A percentile compares a stretch with the other conserved stretches of the same genome.
These are phyloP conservation scores for Monascus ruber DNA, from an alignment of 2,329 filamentous ascomycete species.

Conservation along the genomic window DNA sequence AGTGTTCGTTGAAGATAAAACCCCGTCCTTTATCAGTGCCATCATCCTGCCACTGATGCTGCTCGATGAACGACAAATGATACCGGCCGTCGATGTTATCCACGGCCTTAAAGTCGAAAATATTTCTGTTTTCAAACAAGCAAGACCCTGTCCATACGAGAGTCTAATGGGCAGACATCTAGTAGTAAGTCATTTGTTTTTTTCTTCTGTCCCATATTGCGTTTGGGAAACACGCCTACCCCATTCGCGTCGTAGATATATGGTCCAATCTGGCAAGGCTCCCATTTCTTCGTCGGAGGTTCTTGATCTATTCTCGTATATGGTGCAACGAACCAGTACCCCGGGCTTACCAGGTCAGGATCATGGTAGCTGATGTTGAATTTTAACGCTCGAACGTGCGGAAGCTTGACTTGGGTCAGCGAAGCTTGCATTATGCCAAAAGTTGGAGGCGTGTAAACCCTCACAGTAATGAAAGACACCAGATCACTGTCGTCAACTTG, in stretches of 20 bases:
- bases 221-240: conserved; percentile 10
- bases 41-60: conserved; percentile 17
- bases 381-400: conserved; percentile 13
- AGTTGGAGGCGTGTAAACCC: conserved; percentile 1
- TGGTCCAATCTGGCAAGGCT: conserved; percentile 35
- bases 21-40: conserved; percentile 35
- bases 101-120: conserved; percentile 38
- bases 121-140: conserved; percentile 35
- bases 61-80: conserved; percentile 38
- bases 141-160: conserved; percentile 40
- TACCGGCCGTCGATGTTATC: conserved; percentile 31
- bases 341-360: conserved; percentile 22
- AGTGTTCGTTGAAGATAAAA: conserved; percentile 38
- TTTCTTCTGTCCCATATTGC: neutral
- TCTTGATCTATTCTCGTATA: conserved; percentile 22
- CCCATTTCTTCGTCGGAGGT: conserved; percentile 14
- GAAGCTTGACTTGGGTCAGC: conserved; percentile 9
- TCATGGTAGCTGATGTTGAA: conserved; percentile 18
- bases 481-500: conserved; percentile 17
- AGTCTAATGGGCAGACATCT: conserved; percentile 14
- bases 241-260: conserved; percentile 41
- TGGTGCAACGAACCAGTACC: conserved; percentile 40
- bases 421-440: neutral
- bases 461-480: conserved; percentile 24
- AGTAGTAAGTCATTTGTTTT: neutral